Evolutionary conservation across 2,329 filamentous ascomycete species (phyloP).

Genomic region (Coniochaeta hoffmannii): DNA sequence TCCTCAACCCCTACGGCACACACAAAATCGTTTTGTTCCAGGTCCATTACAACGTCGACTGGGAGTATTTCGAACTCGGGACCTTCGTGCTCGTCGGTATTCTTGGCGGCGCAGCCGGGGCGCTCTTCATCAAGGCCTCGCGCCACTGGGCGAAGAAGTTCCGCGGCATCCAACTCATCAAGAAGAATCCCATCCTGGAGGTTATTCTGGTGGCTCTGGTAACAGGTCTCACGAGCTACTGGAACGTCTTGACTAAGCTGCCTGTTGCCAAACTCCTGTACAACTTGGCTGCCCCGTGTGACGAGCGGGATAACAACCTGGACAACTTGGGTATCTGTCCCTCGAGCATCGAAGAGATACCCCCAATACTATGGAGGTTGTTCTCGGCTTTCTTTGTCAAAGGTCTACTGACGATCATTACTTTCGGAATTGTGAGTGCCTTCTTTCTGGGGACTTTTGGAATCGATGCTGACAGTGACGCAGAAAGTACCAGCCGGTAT

Average conservation of each 20-base stretch:
- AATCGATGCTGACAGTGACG: background rate
- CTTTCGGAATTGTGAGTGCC: conserved; percentile 73
- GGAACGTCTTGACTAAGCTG: conserved; percentile 85
- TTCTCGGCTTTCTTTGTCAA: conserved; percentile 82
- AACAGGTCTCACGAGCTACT: conserved; percentile 82
- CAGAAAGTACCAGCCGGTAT: conserved; percentile 91
- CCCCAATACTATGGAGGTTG: conserved; percentile 64
- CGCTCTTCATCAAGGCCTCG: conserved; percentile 94
- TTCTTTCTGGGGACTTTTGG: background rate
- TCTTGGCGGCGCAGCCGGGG: conserved; percentile 76
- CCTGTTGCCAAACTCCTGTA: conserved; percentile 86
- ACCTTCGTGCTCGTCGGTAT: conserved; percentile 82
- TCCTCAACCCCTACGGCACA: conserved; percentile 91
- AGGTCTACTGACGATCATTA: conserved; percentile 77
- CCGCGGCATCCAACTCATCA: conserved; percentile 72
- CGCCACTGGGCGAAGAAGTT: conserved; percentile 85
- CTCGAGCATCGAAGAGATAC: conserved; percentile 64
- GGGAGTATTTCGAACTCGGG: conserved; percentile 86
- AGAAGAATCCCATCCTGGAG: conserved; percentile 76
- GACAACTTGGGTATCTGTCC: conserved; percentile 73
- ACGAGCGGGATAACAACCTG: conserved; percentile 56
- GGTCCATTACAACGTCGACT: conserved; percentile 83
- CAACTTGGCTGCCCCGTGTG: conserved; percentile 84
- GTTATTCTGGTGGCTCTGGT: conserved; percentile 80
- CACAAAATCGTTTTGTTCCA: conserved; percentile 96